phyloP scores from a whole-genome alignment of 495 filamentous ascomycete genomes.

The Collariella sp. region DNA sequence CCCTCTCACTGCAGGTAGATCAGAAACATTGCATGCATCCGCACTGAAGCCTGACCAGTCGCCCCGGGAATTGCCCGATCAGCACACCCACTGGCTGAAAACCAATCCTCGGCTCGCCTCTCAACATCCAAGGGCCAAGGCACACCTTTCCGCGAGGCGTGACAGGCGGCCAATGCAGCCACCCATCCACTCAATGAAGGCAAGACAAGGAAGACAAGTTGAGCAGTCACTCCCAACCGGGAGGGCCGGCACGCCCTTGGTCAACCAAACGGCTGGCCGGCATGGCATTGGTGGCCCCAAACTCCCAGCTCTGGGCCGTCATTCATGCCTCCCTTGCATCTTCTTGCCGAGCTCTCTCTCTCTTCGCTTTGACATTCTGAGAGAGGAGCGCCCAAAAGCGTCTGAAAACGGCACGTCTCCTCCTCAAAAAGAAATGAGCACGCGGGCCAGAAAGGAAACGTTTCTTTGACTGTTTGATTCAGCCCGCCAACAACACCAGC shows the following conservation, averaged over 20 bases:
- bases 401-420: too few relatives aligned
- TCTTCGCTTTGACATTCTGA: neutral
- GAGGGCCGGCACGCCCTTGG: neutral
- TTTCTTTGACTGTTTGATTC: too few relatives aligned
- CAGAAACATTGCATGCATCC: neutral
- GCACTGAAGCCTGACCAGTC: slow-evolving; percentile 7
- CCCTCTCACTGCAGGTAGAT: neutral
- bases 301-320: neutral
- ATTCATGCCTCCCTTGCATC: neutral
- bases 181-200: neutral
- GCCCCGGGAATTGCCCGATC: slow-evolving; percentile 8
- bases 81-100: slow-evolving; percentile 8
- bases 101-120: slow-evolving; percentile 1
- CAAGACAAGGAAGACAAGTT: neutral
- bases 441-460: too few relatives aligned
- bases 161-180: slow-evolving; percentile 5
- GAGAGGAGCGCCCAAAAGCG: too few relatives aligned
- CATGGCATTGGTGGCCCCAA: neutral
- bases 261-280: slow-evolving; percentile 6
- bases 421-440: too few relatives aligned
- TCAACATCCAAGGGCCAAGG: slow-evolving; percentile 4
- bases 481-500: too few relatives aligned
- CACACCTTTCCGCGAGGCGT: neutral
- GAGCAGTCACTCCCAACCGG: slow-evolving; percentile 2
- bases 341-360: neutral